Percentiles rank a stretch among this genome's conserved stretches.
phyloP scores from a whole-genome alignment of 257 asterid genomes.

The Penstemon eatonii region DNA sequence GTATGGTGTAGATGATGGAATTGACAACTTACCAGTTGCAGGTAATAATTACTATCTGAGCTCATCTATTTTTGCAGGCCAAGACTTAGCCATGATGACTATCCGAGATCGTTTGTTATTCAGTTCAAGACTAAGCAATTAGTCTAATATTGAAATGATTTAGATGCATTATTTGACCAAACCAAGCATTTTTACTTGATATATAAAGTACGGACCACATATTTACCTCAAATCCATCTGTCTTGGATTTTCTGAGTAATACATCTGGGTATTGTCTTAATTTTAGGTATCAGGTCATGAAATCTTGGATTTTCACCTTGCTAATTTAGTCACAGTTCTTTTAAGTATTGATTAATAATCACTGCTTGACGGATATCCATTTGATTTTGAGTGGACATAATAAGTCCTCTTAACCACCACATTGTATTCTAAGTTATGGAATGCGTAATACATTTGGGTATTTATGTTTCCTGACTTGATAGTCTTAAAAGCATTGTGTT shows the following conservation, averaged over 20 bases:
- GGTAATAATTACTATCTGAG: constrained; percentile 32
- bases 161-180: neutral
- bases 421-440: neutral
- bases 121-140: neutral
- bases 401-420: too few species aligned
- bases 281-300: neutral
- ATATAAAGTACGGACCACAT: too few species aligned
- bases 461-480: neutral
- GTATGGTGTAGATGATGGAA: constrained; percentile 52
- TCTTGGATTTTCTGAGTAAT: constrained; percentile 1
- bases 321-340: neutral
- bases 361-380: too few species aligned
- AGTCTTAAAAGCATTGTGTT: neutral
- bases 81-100: neutral
- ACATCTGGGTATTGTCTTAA: neutral
- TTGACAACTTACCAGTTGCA: constrained; percentile 54
- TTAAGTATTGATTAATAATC: too few species aligned
- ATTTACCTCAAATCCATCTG: neutral
- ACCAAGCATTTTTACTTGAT: too few species aligned
- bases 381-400: too few species aligned
- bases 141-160: constrained; percentile 15
- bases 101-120: constrained; percentile 10
- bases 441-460: too few species aligned
- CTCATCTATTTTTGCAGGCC: neutral
- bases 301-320: neutral